phyloP scores from a whole-genome alignment of 306 rosid species.

The Trifolium pratense region DNA sequence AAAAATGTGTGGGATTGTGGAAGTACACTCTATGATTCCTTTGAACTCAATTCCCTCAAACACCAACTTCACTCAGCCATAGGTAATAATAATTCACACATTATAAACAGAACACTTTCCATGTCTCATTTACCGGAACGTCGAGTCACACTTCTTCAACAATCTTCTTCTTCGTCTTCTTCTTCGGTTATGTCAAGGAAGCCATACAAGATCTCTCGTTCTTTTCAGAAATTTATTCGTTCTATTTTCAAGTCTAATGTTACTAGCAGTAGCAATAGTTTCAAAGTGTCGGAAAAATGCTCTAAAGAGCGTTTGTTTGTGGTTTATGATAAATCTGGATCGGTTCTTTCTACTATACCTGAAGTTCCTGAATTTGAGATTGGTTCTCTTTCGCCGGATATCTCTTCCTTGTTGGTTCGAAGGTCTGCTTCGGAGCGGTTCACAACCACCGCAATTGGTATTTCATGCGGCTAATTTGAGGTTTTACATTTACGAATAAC shows the following conservation, averaged over 20 bases:
- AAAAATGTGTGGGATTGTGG: conserved; percentile 79
- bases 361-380: conserved; percentile 70
- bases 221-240: conserved; percentile 71
- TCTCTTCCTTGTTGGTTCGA: conserved; percentile 56
- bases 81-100: not conserved
- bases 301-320: conserved; percentile 59
- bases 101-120: conserved; percentile 56
- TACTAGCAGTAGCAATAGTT: not conserved
- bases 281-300: conserved; percentile 43
- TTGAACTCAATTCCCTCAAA: conserved; percentile 81
- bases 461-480: conserved; percentile 48
- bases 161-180: not conserved
- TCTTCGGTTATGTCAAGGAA: conserved; percentile 39
- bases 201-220: conserved; percentile 65
- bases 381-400: conserved; percentile 59
- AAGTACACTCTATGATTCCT: conserved; percentile 87
- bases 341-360: conserved; percentile 69
- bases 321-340: conserved; percentile 64
- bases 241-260: conserved; percentile 53
- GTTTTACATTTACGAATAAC: not conserved
- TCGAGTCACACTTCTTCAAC: conserved; percentile 1
- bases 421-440: conserved; percentile 67
- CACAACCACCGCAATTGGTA: conserved; percentile 49
- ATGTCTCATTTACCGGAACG: conserved; percentile 70
- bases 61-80: conserved; percentile 81